Percentiles rank a stretch among this genome's conserved stretches.
Conservation (phyloP, 2,329 filamentous ascomycete species). For the Fusarium subglutinans region DNA sequence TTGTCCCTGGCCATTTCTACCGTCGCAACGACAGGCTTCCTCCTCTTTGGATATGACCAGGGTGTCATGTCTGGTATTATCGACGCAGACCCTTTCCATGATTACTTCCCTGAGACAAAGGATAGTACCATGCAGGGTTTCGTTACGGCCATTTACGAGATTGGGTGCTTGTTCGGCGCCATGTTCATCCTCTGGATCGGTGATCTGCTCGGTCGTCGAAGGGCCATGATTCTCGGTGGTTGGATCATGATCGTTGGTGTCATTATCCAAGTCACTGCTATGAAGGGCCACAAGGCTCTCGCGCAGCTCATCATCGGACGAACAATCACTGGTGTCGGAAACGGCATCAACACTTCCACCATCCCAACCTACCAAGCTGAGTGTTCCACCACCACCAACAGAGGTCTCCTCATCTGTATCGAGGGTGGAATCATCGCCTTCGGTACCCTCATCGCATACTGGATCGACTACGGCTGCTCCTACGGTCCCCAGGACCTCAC, state of each 20-base stretch:
- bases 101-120: slow-evolving; percentile 56
- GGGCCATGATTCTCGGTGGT: slow-evolving; percentile 66
- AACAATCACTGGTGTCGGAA: slow-evolving; percentile 62
- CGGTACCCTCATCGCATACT: slow-evolving; percentile 55
- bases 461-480: slow-evolving; percentile 53
- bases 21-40: slow-evolving; percentile 71
- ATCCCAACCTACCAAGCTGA: slow-evolving; percentile 67
- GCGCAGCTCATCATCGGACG: slow-evolving; percentile 62
- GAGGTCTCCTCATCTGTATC: slow-evolving; percentile 64
- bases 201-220: slow-evolving; percentile 60
- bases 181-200: slow-evolving; percentile 61
- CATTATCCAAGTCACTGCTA: slow-evolving; percentile 62
- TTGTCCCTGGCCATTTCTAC: slow-evolving; percentile 67
- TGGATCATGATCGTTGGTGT: slow-evolving; percentile 69
- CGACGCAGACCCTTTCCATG: slow-evolving; percentile 58
- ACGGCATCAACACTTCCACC: slow-evolving; percentile 60
- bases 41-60: slow-evolving; percentile 68
- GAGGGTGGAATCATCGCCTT: slow-evolving; percentile 54
- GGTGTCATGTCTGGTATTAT: slow-evolving; percentile 65
- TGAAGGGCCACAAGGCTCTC: slow-evolving; percentile 49
- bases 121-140: slow-evolving; percentile 59
- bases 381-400: slow-evolving; percentile 60
- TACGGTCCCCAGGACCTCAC: slow-evolving; percentile 57
- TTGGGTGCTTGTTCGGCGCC: slow-evolving; percentile 63
- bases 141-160: slow-evolving; percentile 60